These are phyloP conservation scores for Antonospora locustae DNA, from an alignment of 371 early-diverging fungal genomes.

Conservation along the genomic window DNA sequence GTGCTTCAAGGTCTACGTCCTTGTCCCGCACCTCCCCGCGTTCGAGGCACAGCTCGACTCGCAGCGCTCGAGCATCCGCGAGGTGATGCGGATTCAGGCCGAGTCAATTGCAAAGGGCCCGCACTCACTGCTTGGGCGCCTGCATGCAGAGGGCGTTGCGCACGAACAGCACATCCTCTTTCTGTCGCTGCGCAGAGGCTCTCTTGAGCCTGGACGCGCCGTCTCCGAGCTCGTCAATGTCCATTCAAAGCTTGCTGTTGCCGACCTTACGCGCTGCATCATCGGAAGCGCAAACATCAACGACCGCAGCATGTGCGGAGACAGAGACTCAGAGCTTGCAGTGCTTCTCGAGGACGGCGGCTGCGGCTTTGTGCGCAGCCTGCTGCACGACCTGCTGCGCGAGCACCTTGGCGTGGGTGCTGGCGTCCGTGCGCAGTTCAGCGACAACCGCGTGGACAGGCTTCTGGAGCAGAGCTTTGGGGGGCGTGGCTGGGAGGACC, in stretches of 20 bases:
- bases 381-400: slow-evolving; percentile 5
- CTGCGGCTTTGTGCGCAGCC: neutral
- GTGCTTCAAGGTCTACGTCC: slow-evolving; percentile 67
- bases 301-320: slow-evolving; percentile 68
- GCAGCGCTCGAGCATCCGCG: slow-evolving; percentile 62
- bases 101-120: slow-evolving; percentile 65
- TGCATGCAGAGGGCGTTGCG: slow-evolving; percentile 60
- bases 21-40: slow-evolving; percentile 77
- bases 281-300: slow-evolving; percentile 73
- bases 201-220: neutral
- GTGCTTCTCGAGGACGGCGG: slow-evolving; percentile 62
- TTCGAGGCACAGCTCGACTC: slow-evolving; percentile 67
- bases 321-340: slow-evolving; percentile 73
- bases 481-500: neutral
- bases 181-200: slow-evolving; percentile 16
- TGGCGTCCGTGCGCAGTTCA: no score
- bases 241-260: slow-evolving; percentile 74
- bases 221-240: slow-evolving; percentile 71
- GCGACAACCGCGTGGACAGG: neutral
- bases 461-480: neutral
- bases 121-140: slow-evolving; percentile 59
- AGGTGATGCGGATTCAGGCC: slow-evolving; percentile 66
- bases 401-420: slow-evolving; percentile 28
- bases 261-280: slow-evolving; percentile 66
- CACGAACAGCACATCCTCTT: slow-evolving; percentile 58